Base-by-base conservation (phyloP, 805 yeast genomes). In the Starmera quercuum region DNA sequence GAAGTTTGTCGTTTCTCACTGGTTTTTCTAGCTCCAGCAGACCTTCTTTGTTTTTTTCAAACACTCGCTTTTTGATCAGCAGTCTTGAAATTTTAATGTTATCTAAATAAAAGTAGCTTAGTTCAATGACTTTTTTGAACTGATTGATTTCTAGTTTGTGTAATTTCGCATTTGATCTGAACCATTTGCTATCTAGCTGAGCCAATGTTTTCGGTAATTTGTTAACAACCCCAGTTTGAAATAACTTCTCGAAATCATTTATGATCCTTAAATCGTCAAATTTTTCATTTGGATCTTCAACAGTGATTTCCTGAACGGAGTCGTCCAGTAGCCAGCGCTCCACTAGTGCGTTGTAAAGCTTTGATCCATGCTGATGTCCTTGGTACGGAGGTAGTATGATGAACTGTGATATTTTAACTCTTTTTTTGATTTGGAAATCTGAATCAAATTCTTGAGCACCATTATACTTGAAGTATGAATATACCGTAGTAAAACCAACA, bases 251-350 rank as follows among this genome's bases (percentile, higher is more conserved):
- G 44, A 86, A 63, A 50, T 92, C 97, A 41, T 78, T 71, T 21
- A 90, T 64, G 53, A 92, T 97, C 38, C 98, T 69, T 44, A 92
- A 63, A 50, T 84, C 94, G 51, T 92, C 98, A 59, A 92, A 90
- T 23, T 76, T 75, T 52, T 87, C 96, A 50, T 82, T 83, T 3
- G 97, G 97, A 54, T 92, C 98, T 54, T 92, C 97, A 4, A 92
- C 86, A 0, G 90, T 85, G 26, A 92, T 69, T 46, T 88, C 95
- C 22, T 61, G 58, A 17, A 87, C 74, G 2, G 49, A 39, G 0
- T 53, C 48, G 42, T 83, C 82, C 0, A 49, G 42, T 4, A 64
- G 45, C 83, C 95, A 86, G 29, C 54, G 41, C 2, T 66, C 61
- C 35, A 72, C 66, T 7, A 92, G 56, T 0, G 67, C 39, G 9